Base-by-base conservation (phyloP, 2,329 filamentous ascomycete genomes). In the Fusarium citri region DNA sequence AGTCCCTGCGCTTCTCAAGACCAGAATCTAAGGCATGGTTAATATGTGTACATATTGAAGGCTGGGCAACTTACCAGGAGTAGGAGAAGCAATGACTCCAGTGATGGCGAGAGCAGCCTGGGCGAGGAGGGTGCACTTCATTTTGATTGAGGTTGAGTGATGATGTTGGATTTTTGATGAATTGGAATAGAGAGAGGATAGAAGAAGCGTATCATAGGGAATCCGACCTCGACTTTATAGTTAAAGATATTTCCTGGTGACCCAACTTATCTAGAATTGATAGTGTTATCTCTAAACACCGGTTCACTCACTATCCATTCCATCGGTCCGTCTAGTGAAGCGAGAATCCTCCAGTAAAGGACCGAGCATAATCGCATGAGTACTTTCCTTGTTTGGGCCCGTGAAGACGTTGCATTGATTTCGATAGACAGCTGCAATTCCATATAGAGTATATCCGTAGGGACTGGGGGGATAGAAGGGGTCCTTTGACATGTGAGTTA, bases 81-180 rank as follows among this genome's bases (percentile, higher is more conserved):
- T 57, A 14, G 51, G 51, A 6, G 14, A 22, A 10, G 31, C 51
- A 5, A 60, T 7, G 5, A 8, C 31, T 48, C 51, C 57, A 12
- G 51, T 23, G 9, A 57, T 26, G 25, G 42, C 22, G 6, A 60
- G 2, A 57, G 8, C 31, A 42, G 41, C 42, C 31, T 60, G 42
- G 8, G 57, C 28, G 4, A 60, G 31, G 10, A 59, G 20, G 28
- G 26, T 47, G 6, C 28, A 48, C 18, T 42, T 57, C 57, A 60
- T 60, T 0, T 60, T 60, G 11, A 23, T 57, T 26, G 8, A n/a
- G 8, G 7, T 16, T 22, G 15, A 12, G 25, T 8, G 18, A 26
- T 1, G 3, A 3, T 31, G 14, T 1, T 41, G 2, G 20, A 41
- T 56, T 20, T 10, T 40, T 12, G 14, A 56, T 56, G 14, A 9